phyloP scores from a whole-genome alignment of 345 rosid genomes.

The Xanthoceras sorbifolium region DNA sequence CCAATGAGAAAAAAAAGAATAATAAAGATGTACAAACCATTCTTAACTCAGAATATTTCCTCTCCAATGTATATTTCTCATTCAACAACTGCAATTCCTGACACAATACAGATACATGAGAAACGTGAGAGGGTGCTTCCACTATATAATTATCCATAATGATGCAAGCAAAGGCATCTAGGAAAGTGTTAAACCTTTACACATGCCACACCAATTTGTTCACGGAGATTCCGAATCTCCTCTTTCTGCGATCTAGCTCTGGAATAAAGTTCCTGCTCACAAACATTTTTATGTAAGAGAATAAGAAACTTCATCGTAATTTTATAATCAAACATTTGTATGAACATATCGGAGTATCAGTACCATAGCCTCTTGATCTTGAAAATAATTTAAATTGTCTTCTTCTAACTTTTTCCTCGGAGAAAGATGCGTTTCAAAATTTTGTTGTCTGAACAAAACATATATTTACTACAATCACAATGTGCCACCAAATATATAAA shows the following conservation, averaged over 20 bases:
- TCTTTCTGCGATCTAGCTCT: constrained; percentile 62
- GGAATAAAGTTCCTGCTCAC: constrained; percentile 59
- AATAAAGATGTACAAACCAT: constrained; percentile 57
- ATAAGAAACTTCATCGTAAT: constrained; percentile 20
- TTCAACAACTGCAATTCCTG: constrained; percentile 86
- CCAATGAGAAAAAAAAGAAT: background rate
- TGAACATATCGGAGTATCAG: constrained; percentile 8
- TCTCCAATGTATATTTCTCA: constrained; percentile 79
- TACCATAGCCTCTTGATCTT: constrained; percentile 76
- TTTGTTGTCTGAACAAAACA: constrained; percentile 35
- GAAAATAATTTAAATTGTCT: constrained; percentile 41
- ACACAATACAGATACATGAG: constrained; percentile 27
- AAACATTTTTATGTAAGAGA: constrained; percentile 24
- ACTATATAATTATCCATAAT: constrained; percentile 4
- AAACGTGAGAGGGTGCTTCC: constrained; percentile 5
- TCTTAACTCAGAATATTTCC: constrained; percentile 86
- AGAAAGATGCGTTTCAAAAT: constrained; percentile 37
- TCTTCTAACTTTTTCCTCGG: constrained; percentile 44
- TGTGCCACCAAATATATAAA: background rate
- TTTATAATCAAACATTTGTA: constrained; percentile 12
- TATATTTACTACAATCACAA: constrained; percentile 19
- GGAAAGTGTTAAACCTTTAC: constrained; percentile 54
- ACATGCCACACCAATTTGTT: constrained; percentile 71
- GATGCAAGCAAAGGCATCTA: constrained; percentile 14
- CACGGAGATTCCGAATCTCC: constrained; percentile 78